Percentiles rank a stretch among this genome's conserved stretches.
Evolutionary conservation across 164 flowering plant species (phyloP).

Genomic region (Magnolia changhungtana): DNA sequence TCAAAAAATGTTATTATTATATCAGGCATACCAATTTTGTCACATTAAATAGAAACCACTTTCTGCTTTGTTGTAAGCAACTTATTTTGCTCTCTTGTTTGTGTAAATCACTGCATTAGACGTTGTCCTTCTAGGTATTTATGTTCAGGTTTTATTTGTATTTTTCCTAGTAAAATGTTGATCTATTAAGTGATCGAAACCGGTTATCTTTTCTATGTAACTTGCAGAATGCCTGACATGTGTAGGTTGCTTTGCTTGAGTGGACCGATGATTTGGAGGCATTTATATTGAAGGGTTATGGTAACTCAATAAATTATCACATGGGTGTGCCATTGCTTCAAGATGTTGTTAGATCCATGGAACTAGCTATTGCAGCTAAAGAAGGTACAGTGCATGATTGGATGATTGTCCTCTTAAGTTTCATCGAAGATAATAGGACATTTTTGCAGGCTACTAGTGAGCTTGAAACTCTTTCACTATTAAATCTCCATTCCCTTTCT

Average conservation of each 20-base stretch:
- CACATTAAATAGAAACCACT: too few species aligned
- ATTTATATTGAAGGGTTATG: constrained; percentile 89
- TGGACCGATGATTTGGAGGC: constrained; percentile 94
- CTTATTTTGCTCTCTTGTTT: too few species aligned
- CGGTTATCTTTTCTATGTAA: background rate
- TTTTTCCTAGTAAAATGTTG: background rate
- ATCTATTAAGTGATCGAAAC: too few species aligned
- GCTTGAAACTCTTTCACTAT: background rate
- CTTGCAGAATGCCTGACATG: constrained; percentile 7
- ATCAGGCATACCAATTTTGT: too few species aligned
- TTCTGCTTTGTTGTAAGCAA: too few species aligned
- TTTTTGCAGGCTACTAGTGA: background rate
- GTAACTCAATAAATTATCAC: constrained; percentile 73
- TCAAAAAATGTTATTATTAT: too few species aligned
- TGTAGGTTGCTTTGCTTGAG: constrained; percentile 73
- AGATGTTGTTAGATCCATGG: constrained; percentile 85
- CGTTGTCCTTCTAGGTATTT: too few species aligned
- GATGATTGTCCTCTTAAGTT: background rate
- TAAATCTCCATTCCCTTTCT: background rate
- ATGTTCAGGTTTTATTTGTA: background rate
- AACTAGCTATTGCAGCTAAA: constrained; percentile 70
- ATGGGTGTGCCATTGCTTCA: constrained; percentile 90
- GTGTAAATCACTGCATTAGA: too few species aligned
- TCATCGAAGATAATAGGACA: background rate
- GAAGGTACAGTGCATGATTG: constrained; percentile 50